These are phyloP conservation scores for Heliocybe sulcata DNA, from an alignment of 1,284 basidiomycete species.

Conservation along the genomic window DNA sequence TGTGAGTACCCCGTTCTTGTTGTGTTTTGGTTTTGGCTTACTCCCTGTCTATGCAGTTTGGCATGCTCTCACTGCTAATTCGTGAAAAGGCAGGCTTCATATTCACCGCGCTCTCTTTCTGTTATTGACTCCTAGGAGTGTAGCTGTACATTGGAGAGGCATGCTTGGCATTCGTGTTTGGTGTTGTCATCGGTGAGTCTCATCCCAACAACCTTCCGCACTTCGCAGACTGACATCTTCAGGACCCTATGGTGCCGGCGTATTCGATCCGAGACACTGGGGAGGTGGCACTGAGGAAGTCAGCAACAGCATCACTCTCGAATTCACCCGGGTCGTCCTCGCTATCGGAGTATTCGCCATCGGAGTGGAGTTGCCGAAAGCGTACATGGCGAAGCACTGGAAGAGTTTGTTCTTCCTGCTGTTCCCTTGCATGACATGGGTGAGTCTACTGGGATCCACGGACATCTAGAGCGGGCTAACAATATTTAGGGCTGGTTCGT, in stretches of 20 bases:
- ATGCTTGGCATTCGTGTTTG: constrained; percentile 91
- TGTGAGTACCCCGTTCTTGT: constrained; percentile 33
- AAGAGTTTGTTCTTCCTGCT: constrained; percentile 82
- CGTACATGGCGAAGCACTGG: constrained; percentile 91
- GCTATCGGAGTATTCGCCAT: constrained; percentile 98
- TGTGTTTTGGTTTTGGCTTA: background rate
- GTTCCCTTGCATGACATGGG: constrained; percentile 86
- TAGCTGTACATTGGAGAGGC: constrained; percentile 95
- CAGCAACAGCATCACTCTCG: constrained; percentile 73
- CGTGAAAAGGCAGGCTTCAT: constrained; percentile 66
- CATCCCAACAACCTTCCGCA: constrained; percentile 11
- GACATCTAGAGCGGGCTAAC: background rate
- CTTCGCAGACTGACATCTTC: background rate
- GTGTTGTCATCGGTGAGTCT: constrained; percentile 76
- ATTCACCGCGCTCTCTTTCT: background rate
- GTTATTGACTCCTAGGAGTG: background rate
- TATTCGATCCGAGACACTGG: constrained; percentile 89
- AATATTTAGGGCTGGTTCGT: constrained; percentile 79
- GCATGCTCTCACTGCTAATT: constrained; percentile 91
- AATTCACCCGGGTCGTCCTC: constrained; percentile 93
- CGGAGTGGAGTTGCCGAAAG: constrained; percentile 92
- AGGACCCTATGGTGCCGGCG: constrained; percentile 81
- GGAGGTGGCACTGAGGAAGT: constrained; percentile 44
- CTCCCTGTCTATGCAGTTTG: constrained; percentile 50
- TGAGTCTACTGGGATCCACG: constrained; percentile 28